phyloP scores from a whole-genome alignment of 805 yeast species.

The Cyberlindnera meyerae region DNA sequence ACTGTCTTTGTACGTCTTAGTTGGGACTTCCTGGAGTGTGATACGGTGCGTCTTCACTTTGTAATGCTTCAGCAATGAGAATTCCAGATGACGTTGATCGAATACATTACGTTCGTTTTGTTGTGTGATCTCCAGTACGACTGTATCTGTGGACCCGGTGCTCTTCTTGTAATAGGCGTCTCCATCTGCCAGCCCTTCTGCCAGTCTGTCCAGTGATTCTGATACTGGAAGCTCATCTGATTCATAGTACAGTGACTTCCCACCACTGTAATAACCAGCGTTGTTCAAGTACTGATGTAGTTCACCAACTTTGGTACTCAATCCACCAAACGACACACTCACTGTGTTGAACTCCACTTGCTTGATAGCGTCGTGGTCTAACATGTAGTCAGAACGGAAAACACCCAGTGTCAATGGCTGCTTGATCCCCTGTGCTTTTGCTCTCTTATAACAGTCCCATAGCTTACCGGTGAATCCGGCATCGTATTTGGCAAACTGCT shows the following conservation, averaged over 20 bases:
- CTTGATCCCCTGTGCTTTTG: constrained; percentile 42
- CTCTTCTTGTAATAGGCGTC: constrained; percentile 47
- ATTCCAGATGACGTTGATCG: constrained; percentile 87
- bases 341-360: constrained; percentile 97
- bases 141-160: constrained; percentile 32
- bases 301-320: constrained; percentile 73
- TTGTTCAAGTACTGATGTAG: constrained; percentile 65
- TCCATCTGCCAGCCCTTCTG: constrained; percentile 67
- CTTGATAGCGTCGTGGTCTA: constrained; percentile 53
- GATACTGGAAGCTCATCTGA: constrained; percentile 58
- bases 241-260: constrained; percentile 38
- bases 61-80: constrained; percentile 50
- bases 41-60: constrained; percentile 61
- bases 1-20: constrained; percentile 34
- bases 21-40: constrained; percentile 55
- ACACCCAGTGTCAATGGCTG: constrained; percentile 77
- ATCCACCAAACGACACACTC: constrained; percentile 91
- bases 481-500: constrained; percentile 54
- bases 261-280: constrained; percentile 48
- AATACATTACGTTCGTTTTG: constrained; percentile 82
- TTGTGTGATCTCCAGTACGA: constrained; percentile 76
- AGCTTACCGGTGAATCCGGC: constrained; percentile 78
- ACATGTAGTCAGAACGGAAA: constrained; percentile 87
- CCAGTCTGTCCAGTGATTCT: constrained; percentile 54
- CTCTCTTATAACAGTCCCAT: constrained; percentile 52